These are phyloP conservation scores for Galerina marginata DNA, from an alignment of 768 basidiomycete species.

Conservation along the genomic window DNA sequence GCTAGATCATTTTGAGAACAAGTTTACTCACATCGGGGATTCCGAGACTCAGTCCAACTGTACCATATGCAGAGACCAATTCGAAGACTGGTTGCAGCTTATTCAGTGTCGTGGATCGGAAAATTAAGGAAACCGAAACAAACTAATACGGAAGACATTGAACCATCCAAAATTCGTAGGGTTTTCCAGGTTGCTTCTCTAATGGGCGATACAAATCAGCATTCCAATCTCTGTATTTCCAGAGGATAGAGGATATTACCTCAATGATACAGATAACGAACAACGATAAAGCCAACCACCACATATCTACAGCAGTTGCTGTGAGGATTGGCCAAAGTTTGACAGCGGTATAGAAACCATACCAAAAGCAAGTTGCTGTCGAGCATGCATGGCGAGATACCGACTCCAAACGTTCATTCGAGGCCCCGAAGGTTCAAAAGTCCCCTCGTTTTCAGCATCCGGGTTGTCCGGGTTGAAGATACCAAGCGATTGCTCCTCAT, in stretches of 20 bases:
- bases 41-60: constrained; percentile 89
- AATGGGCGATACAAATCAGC: constrained; percentile 2
- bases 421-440: constrained; percentile 48
- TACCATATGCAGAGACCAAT: constrained; percentile 86
- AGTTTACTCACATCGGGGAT: constrained; percentile 66
- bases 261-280: constrained; percentile 95
- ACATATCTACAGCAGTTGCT: constrained; percentile 72
- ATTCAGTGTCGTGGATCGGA: not conserved
- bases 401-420: constrained; percentile 74
- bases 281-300: constrained; percentile 89
- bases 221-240: not conserved
- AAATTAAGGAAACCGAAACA: constrained; percentile 29
- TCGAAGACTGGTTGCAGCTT: constrained; percentile 68
- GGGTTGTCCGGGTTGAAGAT: constrained; percentile 63
- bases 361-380: constrained; percentile 92
- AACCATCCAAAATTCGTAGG: constrained; percentile 69
- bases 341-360: constrained; percentile 1
- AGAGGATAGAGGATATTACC: constrained; percentile 46
- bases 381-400: constrained; percentile 82
- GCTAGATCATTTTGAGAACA: not conserved
- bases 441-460: constrained; percentile 49
- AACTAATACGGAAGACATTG: constrained; percentile 81
- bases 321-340: not conserved
- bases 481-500: constrained; percentile 92
- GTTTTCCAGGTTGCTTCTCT: constrained; percentile 67